These are phyloP conservation scores for Irpex lacteus DNA, from an alignment of 1,284 basidiomycete genomes.

Conservation along the genomic window DNA sequence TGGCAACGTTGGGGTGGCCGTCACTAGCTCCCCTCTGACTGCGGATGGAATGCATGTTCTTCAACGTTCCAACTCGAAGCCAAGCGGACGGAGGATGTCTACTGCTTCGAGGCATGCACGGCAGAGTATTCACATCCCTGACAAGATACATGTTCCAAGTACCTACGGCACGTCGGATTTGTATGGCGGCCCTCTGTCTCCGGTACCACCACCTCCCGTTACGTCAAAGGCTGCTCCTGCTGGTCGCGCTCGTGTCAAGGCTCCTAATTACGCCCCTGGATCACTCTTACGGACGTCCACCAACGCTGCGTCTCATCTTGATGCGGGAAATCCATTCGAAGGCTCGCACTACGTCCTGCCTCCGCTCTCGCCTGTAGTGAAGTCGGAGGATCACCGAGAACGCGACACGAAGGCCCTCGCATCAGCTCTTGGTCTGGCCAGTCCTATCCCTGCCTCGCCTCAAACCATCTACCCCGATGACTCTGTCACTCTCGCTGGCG, in stretches of 20 bases:
- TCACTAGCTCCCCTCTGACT: slow-evolving; percentile 40
- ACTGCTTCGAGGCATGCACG: slow-evolving; percentile 23
- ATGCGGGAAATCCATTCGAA: slow-evolving; percentile 27
- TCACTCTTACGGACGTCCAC: slow-evolving; percentile 49
- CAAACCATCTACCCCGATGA: slow-evolving; percentile 70
- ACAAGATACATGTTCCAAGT: slow-evolving; percentile 8
- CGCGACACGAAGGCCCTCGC: slow-evolving; percentile 51
- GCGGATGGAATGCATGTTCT: slow-evolving; percentile 41
- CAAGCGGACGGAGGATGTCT: slow-evolving; percentile 20
- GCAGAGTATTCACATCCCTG: slow-evolving; percentile 21
- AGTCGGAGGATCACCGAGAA: slow-evolving; percentile 43
- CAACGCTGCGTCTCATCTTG: slow-evolving; percentile 18
- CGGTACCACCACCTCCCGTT: slow-evolving; percentile 19
- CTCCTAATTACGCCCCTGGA: slow-evolving; percentile 51
- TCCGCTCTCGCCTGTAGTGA: slow-evolving; percentile 33
- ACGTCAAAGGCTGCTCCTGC: slow-evolving; percentile 28
- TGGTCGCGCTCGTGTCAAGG: slow-evolving; percentile 63
- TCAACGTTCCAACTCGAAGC: slow-evolving; percentile 23
- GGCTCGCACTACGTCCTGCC: slow-evolving; percentile 27
- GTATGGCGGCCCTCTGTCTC: slow-evolving; percentile 54
- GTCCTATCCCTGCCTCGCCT: slow-evolving; percentile 39
- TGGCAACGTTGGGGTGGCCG: slow-evolving; percentile 39
- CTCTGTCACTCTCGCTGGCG: slow-evolving; percentile 58
- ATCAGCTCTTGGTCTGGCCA: slow-evolving; percentile 49
- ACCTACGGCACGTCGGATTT: slow-evolving; percentile 17